Evolutionary conservation across 1,284 basidiomycete genomes (phyloP).

Genomic region (Microbotryomycetes sp.): DNA sequence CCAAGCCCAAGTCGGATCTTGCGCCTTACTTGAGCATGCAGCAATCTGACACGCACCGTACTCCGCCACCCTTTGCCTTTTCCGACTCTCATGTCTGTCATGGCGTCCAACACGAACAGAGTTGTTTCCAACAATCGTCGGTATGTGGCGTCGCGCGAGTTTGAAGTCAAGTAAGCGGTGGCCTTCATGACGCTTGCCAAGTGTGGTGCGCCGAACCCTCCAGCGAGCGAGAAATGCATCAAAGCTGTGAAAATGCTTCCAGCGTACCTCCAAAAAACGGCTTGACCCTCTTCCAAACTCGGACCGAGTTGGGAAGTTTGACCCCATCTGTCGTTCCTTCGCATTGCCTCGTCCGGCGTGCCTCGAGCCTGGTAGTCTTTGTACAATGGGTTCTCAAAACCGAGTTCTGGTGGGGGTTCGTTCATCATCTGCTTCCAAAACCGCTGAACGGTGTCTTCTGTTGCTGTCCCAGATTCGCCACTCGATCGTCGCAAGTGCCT

Average conservation of each 20-base stretch:
- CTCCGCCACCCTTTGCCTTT: conserved; percentile 28
- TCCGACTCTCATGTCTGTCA: conserved; percentile 31
- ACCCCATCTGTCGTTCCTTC: not conserved
- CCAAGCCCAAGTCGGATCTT: conserved; percentile 24
- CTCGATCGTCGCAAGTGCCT: conserved; percentile 12
- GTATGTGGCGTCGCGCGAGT: conserved; percentile 30
- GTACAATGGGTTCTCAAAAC: not conserved
- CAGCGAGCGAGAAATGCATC: conserved; percentile 32
- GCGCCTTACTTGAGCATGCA: conserved; percentile 31
- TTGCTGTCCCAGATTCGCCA: not conserved
- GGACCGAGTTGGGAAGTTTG: not conserved
- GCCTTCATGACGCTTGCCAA: conserved; percentile 27
- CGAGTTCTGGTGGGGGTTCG: conserved; percentile 16
- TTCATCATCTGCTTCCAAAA: conserved; percentile 28
- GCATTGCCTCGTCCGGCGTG: not conserved
- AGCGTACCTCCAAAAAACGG: conserved; percentile 32
- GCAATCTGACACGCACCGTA: conserved; percentile 29
- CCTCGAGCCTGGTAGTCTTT: not conserved
- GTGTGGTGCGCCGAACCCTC: conserved; percentile 26
- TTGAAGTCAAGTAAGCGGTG: conserved; percentile 32
- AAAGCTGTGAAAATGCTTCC: conserved; percentile 26
- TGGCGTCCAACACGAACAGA: conserved; percentile 24
- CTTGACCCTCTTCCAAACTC: conserved; percentile 27
- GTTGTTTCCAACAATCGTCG: conserved; percentile 32
- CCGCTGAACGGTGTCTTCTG: conserved; percentile 1